A percentile compares a stretch with the other conserved stretches of the same genome.
phyloP scores from a whole-genome alignment of 495 filamentous ascomycete species.

The Glonium stellatum region DNA sequence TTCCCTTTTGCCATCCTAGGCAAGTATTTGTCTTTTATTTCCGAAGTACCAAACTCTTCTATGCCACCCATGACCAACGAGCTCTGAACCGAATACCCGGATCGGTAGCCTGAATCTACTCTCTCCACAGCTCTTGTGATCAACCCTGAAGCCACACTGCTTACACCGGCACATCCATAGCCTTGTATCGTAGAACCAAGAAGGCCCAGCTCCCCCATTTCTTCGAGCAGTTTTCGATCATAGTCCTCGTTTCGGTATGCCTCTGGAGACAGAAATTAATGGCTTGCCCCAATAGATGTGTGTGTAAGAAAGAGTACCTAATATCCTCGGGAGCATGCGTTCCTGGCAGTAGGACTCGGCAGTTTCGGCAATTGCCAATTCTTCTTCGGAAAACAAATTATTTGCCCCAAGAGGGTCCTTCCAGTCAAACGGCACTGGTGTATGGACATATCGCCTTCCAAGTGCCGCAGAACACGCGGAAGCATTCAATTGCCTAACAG shows the following conservation, averaged over 20 bases:
- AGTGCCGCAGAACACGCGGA: slow-evolving; percentile 26
- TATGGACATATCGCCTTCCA: slow-evolving; percentile 45
- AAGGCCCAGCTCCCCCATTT: slow-evolving; percentile 94
- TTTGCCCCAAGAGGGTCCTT: slow-evolving; percentile 75
- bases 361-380: slow-evolving; percentile 80
- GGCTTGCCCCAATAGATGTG: neutral
- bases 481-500: slow-evolving; percentile 33
- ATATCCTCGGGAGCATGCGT: slow-evolving; percentile 70
- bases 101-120: slow-evolving; percentile 91
- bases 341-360: slow-evolving; percentile 92
- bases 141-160: slow-evolving; percentile 81
- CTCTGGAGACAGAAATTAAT: slow-evolving; percentile 48
- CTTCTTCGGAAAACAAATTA: slow-evolving; percentile 77
- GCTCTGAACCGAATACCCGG: slow-evolving; percentile 92
- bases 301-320: slow-evolving; percentile 50
- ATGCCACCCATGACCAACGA: slow-evolving; percentile 97
- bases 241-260: slow-evolving; percentile 93
- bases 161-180: slow-evolving; percentile 90
- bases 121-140: slow-evolving; percentile 95
- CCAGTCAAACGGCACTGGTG: slow-evolving; percentile 71
- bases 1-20: slow-evolving; percentile 81
- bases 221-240: slow-evolving; percentile 77
- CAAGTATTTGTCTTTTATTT: slow-evolving; percentile 84
- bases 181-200: slow-evolving; percentile 87
- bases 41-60: slow-evolving; percentile 79